Conservation (phyloP, 306 rosid species). For the Leucaena leucocephala region DNA sequence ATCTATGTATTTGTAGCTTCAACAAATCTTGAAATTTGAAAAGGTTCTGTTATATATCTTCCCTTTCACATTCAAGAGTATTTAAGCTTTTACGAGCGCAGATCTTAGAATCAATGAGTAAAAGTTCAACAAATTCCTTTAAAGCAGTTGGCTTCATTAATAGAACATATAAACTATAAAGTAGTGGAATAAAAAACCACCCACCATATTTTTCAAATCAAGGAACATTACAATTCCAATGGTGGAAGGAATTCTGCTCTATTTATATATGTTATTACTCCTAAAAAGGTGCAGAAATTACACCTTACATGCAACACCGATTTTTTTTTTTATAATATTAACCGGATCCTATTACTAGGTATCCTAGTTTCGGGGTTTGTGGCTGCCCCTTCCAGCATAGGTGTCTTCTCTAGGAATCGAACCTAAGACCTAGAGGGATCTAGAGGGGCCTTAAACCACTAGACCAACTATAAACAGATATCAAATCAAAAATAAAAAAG, state of each 20-base stretch:
- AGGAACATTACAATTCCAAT: background rate
- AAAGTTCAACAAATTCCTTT: background rate
- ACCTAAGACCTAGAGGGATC: no score
- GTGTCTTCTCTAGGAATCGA: no score
- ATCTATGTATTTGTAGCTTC: background rate
- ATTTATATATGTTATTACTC: background rate
- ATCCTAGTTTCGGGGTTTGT: no score
- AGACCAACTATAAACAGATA: background rate
- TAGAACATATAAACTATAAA: background rate
- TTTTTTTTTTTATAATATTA: background rate
- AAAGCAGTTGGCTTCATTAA: background rate
- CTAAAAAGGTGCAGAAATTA: background rate
- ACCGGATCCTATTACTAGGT: no score
- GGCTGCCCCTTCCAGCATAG: no score
- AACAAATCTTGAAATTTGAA: background rate
- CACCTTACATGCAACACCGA: background rate
- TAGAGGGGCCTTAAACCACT: no score
- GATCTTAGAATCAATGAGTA: conserved; percentile 5
- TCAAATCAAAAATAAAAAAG: background rate
- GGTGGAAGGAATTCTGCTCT: background rate
- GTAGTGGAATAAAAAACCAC: background rate
- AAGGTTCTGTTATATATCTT: background rate
- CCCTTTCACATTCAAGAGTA: conserved; percentile 8
- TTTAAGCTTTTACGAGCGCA: background rate
- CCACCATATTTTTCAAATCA: background rate